A percentile compares a stretch with the other conserved stretches of the same genome.
Conservation (phyloP, 148 eudicot species). For the Rhododendron ferrugineum region DNA sequence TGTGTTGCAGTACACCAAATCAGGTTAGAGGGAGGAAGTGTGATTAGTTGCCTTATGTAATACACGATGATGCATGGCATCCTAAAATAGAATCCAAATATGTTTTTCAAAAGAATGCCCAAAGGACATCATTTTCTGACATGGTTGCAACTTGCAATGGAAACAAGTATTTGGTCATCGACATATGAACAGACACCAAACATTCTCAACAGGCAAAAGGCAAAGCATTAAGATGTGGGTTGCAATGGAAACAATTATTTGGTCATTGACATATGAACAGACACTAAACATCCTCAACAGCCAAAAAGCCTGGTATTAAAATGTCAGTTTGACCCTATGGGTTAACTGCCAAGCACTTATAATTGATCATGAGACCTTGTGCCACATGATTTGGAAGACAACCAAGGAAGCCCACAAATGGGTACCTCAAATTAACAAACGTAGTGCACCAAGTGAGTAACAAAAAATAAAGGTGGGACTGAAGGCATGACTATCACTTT, state of each 20-base stretch:
- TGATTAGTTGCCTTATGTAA: not conserved
- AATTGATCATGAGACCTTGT: not conserved
- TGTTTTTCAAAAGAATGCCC: not conserved
- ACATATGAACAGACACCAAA: not conserved
- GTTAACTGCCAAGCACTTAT: not conserved
- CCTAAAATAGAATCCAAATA: not conserved
- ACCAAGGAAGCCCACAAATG: not conserved
- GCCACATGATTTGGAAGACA: not conserved
- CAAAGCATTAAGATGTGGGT: too few relatives aligned
- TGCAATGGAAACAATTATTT: not conserved
- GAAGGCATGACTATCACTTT: not conserved
- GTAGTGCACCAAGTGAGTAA: not conserved
- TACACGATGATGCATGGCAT: not conserved
- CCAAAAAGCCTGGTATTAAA: not conserved
- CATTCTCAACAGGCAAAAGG: too few relatives aligned
- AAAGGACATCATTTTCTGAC: not conserved
- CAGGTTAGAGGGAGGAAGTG: not conserved
- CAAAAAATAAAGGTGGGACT: not conserved
- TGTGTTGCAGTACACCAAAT: not conserved
- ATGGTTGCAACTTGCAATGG: not conserved
- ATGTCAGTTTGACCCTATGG: not conserved
- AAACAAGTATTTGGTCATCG: not conserved
- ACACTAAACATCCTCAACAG: not conserved
- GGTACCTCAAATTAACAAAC: not conserved
- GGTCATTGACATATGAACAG: not conserved